phyloP scores from a whole-genome alignment of 1,139 yeast species.

The Candida sp. region DNA sequence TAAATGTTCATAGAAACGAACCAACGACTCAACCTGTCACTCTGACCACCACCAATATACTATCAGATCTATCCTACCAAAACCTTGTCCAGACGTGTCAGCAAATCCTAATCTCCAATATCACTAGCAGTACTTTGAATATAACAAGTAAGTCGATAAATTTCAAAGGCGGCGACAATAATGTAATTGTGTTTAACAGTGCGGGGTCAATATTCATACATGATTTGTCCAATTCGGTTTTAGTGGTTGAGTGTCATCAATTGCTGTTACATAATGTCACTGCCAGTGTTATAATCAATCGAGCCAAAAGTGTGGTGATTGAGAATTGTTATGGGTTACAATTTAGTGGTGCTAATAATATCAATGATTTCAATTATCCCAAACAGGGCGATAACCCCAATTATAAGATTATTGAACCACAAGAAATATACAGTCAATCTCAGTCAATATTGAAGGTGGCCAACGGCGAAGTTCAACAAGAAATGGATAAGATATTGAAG shows the following conservation, averaged over 20 bases:
- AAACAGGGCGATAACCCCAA: conserved; percentile 10
- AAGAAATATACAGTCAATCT: too few relatives aligned
- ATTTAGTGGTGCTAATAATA: neutral
- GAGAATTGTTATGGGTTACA: conserved; percentile 23
- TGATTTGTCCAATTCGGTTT: conserved; percentile 17
- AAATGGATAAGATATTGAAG: too few relatives aligned
- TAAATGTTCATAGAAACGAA: neutral
- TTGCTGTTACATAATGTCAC: conserved; percentile 31
- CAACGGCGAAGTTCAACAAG: too few relatives aligned
- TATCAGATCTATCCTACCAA: neutral
- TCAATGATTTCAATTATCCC: conserved; percentile 11
- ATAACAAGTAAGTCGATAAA: conserved; percentile 16
- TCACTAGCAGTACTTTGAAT: conserved; percentile 8
- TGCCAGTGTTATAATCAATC: conserved; percentile 18
- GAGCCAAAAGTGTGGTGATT: conserved; percentile 25
- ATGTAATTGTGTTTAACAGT: conserved; percentile 17
- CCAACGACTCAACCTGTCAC: neutral
- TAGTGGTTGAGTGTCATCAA: conserved; percentile 36
- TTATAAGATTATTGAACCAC: conserved; percentile 2
- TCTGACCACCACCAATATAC: neutral
- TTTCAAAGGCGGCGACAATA: conserved; percentile 15
- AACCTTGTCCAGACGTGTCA: neutral
- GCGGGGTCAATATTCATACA: conserved; percentile 32
- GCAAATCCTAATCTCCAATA: neutral
- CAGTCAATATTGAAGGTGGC: too few relatives aligned